Evolutionary conservation across 345 rosid genomes (phyloP), one percentile per base, ranked within the genome.

Genomic region (Eucalyptus polybractea): DNA sequence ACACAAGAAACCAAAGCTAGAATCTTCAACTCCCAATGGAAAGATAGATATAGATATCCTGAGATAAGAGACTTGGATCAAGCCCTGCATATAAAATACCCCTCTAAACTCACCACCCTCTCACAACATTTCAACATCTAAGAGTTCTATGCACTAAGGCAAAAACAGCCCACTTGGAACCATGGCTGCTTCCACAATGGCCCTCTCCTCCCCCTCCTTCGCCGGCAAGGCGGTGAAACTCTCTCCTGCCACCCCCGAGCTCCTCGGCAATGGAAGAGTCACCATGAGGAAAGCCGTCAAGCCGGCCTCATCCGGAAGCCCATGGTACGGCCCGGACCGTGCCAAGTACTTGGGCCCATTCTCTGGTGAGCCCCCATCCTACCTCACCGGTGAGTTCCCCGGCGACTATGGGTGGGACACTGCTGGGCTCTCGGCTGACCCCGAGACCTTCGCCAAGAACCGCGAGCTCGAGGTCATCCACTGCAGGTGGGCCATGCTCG

Each of bases 391-490:
- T 1, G 97, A 96, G 91, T 95, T 97, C 93, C 97, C 97, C 0
- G 96, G 96, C 2, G 96, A 95, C 92, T 94, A 94, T 50, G 97
- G 96, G 5, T 95, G 96, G 97, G 96, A 94, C 94, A 94, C 95
- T 1, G 98, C 98, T 11, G 99, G 99, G 12, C 95, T 97, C 65
- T 96, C 98, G 0, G 98, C 99, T 33, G 98, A 97, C 90, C 99
- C 97, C 1, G 98, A 95, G 90, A 96, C 99, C 80, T 97, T 97
- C n/a, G 97, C 97, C 53, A 96, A 92, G 94, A 96, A 95, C 96
- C 96, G 98, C 40, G 97, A 95, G 94, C 96, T 96, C 7, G 97
- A 95, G 89, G 98, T 96, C 31, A 96, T 96, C 93, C 98, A 96
- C 92, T 69, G 80, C 67, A 93, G 98, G 88, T 96, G 98, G 97